phyloP scores from a whole-genome alignment of 495 filamentous ascomycete genomes.

The Penicillium simplicissimum region DNA sequence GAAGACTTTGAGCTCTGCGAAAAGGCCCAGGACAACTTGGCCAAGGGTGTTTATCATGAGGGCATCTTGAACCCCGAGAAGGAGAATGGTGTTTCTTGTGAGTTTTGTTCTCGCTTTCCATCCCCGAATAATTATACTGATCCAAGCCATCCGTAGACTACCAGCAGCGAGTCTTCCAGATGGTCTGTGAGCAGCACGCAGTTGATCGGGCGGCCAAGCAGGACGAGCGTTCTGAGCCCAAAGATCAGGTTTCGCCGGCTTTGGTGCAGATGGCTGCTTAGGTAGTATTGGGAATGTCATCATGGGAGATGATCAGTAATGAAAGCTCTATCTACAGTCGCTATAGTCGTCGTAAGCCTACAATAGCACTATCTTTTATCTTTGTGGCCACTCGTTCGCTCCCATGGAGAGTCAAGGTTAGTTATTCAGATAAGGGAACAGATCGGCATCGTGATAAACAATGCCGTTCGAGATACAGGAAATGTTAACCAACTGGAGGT shows the following conservation, averaged over 20 bases:
- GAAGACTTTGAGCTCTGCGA: conserved; percentile 64
- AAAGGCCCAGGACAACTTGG: conserved; percentile 57
- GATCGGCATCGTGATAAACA: background rate
- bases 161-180: conserved; percentile 55
- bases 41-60: conserved; percentile 57
- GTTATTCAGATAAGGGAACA: background rate
- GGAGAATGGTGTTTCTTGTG: conserved; percentile 58
- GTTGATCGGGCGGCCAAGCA: conserved; percentile 29
- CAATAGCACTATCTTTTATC: background rate
- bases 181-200: conserved; percentile 52
- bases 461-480: conserved; percentile 5
- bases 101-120: conserved; percentile 20
- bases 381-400: background rate
- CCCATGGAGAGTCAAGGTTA: background rate
- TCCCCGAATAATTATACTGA: background rate
- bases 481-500: background rate
- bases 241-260: conserved; percentile 14
- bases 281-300: conserved; percentile 1
- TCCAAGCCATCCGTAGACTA: conserved; percentile 40
- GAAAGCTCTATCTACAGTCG: too few relatives aligned
- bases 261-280: conserved; percentile 31
- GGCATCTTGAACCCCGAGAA: conserved; percentile 60
- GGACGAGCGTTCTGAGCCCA: conserved; percentile 6
- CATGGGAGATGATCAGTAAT: background rate
- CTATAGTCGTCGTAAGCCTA: too few relatives aligned